Conservation (phyloP, 1,139 yeast species). For the Magnusiomyces magnusii region DNA sequence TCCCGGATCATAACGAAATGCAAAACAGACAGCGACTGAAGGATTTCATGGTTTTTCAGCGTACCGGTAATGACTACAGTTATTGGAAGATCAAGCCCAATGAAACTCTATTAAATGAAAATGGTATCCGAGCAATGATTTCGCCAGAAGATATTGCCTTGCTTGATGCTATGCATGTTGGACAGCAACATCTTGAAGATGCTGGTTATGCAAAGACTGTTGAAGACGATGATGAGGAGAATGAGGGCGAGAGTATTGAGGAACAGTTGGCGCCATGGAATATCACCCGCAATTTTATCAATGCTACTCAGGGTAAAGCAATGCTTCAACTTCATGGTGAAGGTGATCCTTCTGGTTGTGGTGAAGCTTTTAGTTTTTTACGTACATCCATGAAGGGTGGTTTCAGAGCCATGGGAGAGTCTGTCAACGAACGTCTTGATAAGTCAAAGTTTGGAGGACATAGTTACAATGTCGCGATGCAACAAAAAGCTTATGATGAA, state of each 20-base stretch:
- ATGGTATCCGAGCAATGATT: conserved; percentile 74
- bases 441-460: conserved; percentile 51
- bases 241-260: conserved; percentile 49
- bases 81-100: conserved; percentile 83
- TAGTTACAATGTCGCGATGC: conserved; percentile 73
- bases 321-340: conserved; percentile 94
- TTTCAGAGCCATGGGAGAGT: conserved; percentile 55
- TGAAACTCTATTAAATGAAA: conserved; percentile 68
- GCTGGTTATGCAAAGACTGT: conserved; percentile 47
- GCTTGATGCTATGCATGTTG: conserved; percentile 88
- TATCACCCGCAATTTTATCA: conserved; percentile 77
- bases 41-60: conserved; percentile 97
- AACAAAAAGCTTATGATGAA: conserved; percentile 86
- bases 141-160: conserved; percentile 87
- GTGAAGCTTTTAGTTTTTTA: conserved; percentile 83
- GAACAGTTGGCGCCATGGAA: conserved; percentile 96
- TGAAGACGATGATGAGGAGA: conserved; percentile 40
- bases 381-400: conserved; percentile 95
- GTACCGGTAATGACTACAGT: conserved; percentile 93
- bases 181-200: conserved; percentile 78
- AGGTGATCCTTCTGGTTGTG: conserved; percentile 93
- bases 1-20: conserved; percentile 97
- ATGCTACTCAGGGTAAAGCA: conserved; percentile 93
- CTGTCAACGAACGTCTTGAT: conserved; percentile 37
- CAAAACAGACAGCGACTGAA: conserved; percentile 92